Evolutionary conservation across 306 rosid species (phyloP).

Genomic region (Inga laurina): DNA sequence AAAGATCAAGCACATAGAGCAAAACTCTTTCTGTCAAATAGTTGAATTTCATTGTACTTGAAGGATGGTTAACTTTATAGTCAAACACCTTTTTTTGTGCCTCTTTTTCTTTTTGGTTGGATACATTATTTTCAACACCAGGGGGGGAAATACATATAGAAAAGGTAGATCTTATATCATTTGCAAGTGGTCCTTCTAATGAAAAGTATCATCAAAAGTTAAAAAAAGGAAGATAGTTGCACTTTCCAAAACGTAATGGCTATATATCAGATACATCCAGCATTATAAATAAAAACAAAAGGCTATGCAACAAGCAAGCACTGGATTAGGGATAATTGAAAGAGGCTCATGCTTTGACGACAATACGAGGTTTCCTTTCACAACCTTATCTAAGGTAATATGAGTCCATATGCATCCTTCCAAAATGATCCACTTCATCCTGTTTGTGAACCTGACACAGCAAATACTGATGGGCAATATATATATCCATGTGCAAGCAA

Average conservation of each 20-base stretch:
- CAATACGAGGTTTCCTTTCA: slow-evolving; percentile 25
- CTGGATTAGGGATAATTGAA: slow-evolving; percentile 36
- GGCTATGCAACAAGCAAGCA: slow-evolving; percentile 27
- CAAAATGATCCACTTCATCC: slow-evolving; percentile 28
- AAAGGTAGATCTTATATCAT: neutral
- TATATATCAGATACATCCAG: slow-evolving; percentile 29
- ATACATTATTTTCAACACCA: slow-evolving; percentile 23
- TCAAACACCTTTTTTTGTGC: neutral
- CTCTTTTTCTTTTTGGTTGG: neutral
- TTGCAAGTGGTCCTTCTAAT: slow-evolving; percentile 22
- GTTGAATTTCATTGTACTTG: neutral
- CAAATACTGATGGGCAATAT: neutral
- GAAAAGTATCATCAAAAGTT: slow-evolving; percentile 30
- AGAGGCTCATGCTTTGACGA: slow-evolving; percentile 21
- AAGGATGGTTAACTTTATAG: slow-evolving; percentile 9
- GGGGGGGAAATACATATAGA: neutral
- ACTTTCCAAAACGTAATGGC: slow-evolving; percentile 23
- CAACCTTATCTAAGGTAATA: neutral
- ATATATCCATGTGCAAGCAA: slow-evolving; percentile 8
- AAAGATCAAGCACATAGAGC: neutral
- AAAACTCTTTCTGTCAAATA: neutral
- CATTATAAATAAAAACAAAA: slow-evolving; percentile 32
- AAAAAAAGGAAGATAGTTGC: slow-evolving; percentile 28
- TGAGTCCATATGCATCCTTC: slow-evolving; percentile 28
- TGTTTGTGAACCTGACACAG: slow-evolving; percentile 3